Evolutionary conservation across 345 rosid genomes (phyloP).

Genomic region (Populus pruinosa): DNA sequence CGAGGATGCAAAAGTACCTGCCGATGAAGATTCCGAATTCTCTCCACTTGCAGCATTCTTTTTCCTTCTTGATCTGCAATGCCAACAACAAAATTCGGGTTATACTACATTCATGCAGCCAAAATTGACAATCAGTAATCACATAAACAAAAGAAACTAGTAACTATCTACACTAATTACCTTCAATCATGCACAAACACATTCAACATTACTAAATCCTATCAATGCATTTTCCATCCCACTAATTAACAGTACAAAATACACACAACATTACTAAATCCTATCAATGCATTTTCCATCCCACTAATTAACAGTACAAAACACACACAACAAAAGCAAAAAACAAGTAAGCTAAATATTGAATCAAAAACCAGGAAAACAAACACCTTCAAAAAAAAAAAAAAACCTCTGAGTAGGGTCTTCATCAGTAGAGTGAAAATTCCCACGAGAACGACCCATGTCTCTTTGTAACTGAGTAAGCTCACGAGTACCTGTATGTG

Average conservation of each 20-base stretch:
- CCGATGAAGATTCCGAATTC: slow-evolving; percentile 61
- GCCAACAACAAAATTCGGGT: slow-evolving; percentile 3
- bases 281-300: background rate
- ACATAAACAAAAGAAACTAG: background rate
- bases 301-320: background rate
- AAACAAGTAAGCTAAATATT: background rate
- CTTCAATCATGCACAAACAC: background rate
- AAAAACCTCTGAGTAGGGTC: slow-evolving; percentile 89
- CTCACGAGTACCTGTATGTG: background rate
- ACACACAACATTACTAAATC: background rate
- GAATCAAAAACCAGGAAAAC: background rate
- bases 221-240: background rate
- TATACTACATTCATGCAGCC: background rate
- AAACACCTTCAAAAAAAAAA: background rate
- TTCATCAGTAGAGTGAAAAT: slow-evolving; percentile 75
- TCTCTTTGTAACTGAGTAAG: background rate
- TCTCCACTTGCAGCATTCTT: slow-evolving; percentile 76
- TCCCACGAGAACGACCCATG: slow-evolving; percentile 98
- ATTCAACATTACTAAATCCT: background rate
- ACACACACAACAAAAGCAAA: background rate
- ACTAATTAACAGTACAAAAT: background rate
- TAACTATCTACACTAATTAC: background rate
- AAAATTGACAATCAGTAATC: background rate
- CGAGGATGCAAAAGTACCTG: slow-evolving; percentile 37
- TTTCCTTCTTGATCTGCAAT: slow-evolving; percentile 84